A percentile compares a stretch with the other conserved stretches of the same genome.
phyloP scores from a whole-genome alignment of 2,329 filamentous ascomycete genomes.

The Hymenoscyphus repandus region DNA sequence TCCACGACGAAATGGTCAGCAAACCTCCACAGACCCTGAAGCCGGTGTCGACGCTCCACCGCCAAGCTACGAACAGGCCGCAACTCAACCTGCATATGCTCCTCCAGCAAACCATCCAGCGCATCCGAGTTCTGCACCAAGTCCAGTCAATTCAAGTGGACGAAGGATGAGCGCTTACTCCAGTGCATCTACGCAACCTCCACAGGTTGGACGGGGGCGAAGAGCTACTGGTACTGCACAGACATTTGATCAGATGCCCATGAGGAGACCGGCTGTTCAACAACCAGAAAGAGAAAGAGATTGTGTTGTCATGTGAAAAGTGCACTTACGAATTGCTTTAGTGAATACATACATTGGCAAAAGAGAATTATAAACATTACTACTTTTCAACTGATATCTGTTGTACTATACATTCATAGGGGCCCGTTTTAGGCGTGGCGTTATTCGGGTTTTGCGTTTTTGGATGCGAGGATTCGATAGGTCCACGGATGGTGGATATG shows the following conservation, averaged over 20 bases:
- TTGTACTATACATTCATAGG: too few relatives aligned
- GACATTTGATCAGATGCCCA: constrained; percentile 20
- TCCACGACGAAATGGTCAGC: constrained; percentile 33
- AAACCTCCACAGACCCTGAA: constrained; percentile 25
- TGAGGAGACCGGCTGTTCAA: constrained; percentile 19
- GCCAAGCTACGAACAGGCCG: constrained; percentile 61
- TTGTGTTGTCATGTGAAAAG: constrained; percentile 24
- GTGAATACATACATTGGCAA: too few relatives aligned
- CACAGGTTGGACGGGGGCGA: not conserved
- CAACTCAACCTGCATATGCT: constrained; percentile 49
- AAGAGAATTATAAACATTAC: too few relatives aligned
- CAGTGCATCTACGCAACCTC: constrained; percentile 1
- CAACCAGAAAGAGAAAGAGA: constrained; percentile 18
- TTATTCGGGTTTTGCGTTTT: too few relatives aligned
- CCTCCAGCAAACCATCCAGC: constrained; percentile 42
- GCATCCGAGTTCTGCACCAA: constrained; percentile 27
- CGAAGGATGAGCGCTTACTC: constrained; percentile 22
- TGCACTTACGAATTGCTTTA: too few relatives aligned
- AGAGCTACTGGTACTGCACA: constrained; percentile 10
- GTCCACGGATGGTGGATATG: too few relatives aligned
- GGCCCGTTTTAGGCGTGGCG: too few relatives aligned
- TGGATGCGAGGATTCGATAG: too few relatives aligned
- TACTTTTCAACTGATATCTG: too few relatives aligned
- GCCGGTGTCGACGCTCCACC: constrained; percentile 50
- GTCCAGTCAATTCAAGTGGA: not conserved